Evolutionary conservation across 345 rosid species (phyloP).

Genomic region (Viola odorata): DNA sequence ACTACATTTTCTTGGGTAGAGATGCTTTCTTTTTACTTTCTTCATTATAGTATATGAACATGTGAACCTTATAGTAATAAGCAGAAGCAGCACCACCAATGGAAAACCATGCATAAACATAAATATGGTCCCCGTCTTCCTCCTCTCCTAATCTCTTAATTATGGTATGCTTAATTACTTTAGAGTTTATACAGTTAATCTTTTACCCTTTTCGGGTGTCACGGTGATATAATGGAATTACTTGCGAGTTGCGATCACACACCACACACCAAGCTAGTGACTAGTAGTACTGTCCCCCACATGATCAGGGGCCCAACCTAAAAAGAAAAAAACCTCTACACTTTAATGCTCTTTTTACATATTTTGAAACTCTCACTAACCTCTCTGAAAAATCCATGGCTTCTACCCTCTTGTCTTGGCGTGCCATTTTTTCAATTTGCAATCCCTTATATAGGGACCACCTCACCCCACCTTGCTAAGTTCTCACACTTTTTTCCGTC

Average conservation of each 20-base stretch:
- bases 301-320: conserved; percentile 25
- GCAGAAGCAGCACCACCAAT: no score
- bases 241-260: no score
- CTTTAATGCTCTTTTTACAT: conserved; percentile 33
- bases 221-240: no score
- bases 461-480: neutral
- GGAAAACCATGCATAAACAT: no score
- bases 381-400: conserved; percentile 23
- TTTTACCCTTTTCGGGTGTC: no score
- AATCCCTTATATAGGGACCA: conserved; percentile 22
- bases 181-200: no score
- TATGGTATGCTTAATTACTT: no score
- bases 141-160: no score
- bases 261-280: no score
- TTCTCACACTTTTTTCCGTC: neutral
- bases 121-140: no score
- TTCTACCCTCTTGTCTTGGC: conserved; percentile 16
- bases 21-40: conserved; percentile 14
- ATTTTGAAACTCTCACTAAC: conserved; percentile 25
- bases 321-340: conserved; percentile 16
- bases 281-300: conserved; percentile 28
- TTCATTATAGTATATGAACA: no score
- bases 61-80: conserved; percentile 13
- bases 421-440: conserved; percentile 34
- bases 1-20: conserved; percentile 1